Conservation (phyloP, 805 yeast genomes). For the Starmerella bombicola region DNA sequence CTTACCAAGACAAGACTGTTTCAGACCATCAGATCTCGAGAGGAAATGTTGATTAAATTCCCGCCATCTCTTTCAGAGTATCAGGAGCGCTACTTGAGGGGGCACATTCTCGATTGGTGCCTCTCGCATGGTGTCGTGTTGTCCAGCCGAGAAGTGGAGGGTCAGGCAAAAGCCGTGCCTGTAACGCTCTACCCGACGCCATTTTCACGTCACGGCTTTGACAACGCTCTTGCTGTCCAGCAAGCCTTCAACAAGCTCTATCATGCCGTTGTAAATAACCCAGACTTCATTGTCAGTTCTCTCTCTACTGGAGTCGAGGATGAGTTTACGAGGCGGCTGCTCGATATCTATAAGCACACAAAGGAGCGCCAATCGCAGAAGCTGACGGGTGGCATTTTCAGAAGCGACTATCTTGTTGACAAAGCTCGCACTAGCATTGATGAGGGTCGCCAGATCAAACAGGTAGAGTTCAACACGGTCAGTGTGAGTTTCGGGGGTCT, state of each 20-base stretch:
- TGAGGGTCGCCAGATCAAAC: conserved; percentile 50
- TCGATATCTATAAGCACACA: conserved; percentile 38
- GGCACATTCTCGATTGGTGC: conserved; percentile 53
- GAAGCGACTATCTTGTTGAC: conserved; percentile 80
- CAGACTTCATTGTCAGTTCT: conserved; percentile 50
- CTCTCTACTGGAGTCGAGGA: conserved; percentile 39
- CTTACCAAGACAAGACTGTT: no score
- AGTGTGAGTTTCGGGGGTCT: conserved; percentile 92
- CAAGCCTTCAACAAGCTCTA: conserved; percentile 59
- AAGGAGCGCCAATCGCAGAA: conserved; percentile 36
- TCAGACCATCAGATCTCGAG: no score
- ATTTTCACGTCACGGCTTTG: conserved; percentile 55
- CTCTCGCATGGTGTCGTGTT: conserved; percentile 70
- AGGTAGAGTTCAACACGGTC: conserved; percentile 91
- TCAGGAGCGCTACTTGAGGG: conserved; percentile 20
- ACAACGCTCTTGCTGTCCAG: conserved; percentile 56
- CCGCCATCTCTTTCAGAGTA: conserved; percentile 23
- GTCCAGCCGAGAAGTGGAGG: conserved; percentile 4
- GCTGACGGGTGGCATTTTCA: conserved; percentile 66
- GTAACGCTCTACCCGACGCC: conserved; percentile 87
- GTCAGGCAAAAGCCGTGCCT: conserved; percentile 59
- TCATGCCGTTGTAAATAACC: conserved; percentile 46
- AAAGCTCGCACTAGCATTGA: conserved; percentile 23
- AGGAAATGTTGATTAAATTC: conserved; percentile 23
- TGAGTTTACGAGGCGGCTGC: conserved; percentile 74